These are phyloP conservation scores for Amaranthus hypochondriacus DNA, from an alignment of 148 eudicot genomes.

Conservation along the genomic window DNA sequence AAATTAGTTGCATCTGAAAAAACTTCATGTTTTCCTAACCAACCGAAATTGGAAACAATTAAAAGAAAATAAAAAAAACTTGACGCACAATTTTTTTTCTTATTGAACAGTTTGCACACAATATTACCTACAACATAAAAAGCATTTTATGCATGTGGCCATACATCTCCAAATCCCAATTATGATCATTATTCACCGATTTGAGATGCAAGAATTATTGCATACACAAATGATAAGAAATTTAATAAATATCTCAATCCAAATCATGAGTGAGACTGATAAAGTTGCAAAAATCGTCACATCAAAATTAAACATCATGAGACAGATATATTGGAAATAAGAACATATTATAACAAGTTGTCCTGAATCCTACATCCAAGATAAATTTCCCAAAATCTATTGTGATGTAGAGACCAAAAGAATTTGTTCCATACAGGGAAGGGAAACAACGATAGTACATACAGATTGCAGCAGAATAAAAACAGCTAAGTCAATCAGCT, in stretches of 20 bases:
- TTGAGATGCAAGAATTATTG: not conserved
- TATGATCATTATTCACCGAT: no score
- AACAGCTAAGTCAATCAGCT: constrained; percentile 7
- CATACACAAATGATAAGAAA: not conserved
- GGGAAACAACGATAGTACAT: not conserved
- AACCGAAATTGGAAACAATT: not conserved
- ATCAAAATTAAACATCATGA: not conserved
- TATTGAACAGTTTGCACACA: no score
- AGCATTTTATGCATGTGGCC: not conserved
- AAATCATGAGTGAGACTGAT: not conserved
- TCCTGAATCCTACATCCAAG: no score
- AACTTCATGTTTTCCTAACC: not conserved
- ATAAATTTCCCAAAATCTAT: not conserved
- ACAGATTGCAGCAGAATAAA: not conserved
- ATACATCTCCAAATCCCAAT: not conserved
- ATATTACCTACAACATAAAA: not conserved
- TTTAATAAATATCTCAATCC: not conserved
- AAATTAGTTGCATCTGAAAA: not conserved
- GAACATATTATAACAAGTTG: not conserved
- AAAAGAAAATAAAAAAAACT: not conserved
- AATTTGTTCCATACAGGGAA: not conserved
- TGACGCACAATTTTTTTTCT: no score
- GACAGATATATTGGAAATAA: not conserved
- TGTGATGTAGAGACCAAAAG: not conserved
- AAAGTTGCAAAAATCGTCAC: not conserved